phyloP scores from a whole-genome alignment of 164 flowering plant genomes.

The Vitis rotundifolia region DNA sequence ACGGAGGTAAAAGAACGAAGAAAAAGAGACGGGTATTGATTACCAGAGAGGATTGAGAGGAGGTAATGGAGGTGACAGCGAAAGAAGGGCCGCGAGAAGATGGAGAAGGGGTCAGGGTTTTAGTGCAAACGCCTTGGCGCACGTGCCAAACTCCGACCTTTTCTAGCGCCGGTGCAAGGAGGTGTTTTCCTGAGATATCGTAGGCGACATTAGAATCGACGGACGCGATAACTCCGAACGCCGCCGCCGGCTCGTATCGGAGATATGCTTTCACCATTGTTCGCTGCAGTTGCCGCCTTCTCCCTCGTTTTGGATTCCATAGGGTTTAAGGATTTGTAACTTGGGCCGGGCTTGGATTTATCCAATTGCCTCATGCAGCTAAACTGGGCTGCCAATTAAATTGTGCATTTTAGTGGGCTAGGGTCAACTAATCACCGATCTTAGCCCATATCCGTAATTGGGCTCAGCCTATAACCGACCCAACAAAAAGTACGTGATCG shows the following conservation, averaged over 20 bases:
- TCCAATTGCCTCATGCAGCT: too few species aligned
- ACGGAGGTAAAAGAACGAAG: not conserved
- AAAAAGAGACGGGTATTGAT: not conserved
- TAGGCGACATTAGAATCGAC: slow-evolving; percentile 71
- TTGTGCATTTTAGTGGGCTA: too few species aligned
- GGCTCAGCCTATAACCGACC: too few species aligned
- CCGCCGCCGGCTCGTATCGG: slow-evolving; percentile 78
- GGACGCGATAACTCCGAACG: slow-evolving; percentile 83
- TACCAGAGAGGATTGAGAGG: slow-evolving; percentile 70
- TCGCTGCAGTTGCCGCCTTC: not conserved
- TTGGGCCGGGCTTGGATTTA: too few species aligned
- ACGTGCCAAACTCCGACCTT: slow-evolving; percentile 81
- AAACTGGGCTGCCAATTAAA: too few species aligned
- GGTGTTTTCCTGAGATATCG: slow-evolving; percentile 76
- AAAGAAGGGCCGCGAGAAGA: slow-evolving; percentile 58
- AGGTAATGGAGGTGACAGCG: slow-evolving; percentile 73
- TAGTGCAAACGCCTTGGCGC: slow-evolving; percentile 79
- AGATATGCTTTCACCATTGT: slow-evolving; percentile 94
- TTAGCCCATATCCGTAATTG: too few species aligned
- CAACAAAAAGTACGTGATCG: too few species aligned
- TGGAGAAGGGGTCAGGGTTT: slow-evolving; percentile 57
- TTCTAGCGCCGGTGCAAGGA: slow-evolving; percentile 86
- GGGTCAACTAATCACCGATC: too few species aligned
- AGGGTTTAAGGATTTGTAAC: too few species aligned
- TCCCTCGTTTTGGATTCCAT: not conserved